These are phyloP conservation scores for Pichia sp. DNA, from an alignment of 1,139 yeast species.

Conservation along the genomic window DNA sequence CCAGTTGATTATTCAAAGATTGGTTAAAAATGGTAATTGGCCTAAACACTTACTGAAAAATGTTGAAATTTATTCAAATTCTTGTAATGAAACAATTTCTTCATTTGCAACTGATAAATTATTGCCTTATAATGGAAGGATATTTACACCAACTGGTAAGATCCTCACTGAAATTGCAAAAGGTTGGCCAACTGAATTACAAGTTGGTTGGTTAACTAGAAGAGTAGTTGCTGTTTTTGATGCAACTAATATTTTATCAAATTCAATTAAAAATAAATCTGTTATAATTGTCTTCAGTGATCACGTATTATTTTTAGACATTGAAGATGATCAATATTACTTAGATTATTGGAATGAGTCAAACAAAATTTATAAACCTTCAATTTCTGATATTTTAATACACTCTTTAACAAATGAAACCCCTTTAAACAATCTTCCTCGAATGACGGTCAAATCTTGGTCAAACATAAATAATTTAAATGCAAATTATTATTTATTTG, in stretches of 20 bases:
- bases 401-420: slow-evolving; percentile 83
- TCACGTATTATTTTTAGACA: slow-evolving; percentile 56
- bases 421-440: slow-evolving; percentile 63
- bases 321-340: slow-evolving; percentile 39
- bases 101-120: slow-evolving; percentile 64
- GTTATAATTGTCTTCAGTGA: slow-evolving; percentile 78
- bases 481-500: slow-evolving; percentile 37
- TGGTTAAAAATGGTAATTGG: slow-evolving; percentile 40
- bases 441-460: slow-evolving; percentile 64
- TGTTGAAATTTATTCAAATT: slow-evolving; percentile 40
- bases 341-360: slow-evolving; percentile 27
- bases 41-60: slow-evolving; percentile 27
- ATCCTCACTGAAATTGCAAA: slow-evolving; percentile 75
- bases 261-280: slow-evolving; percentile 36
- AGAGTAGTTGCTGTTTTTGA: slow-evolving; percentile 81
- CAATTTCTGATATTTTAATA: slow-evolving; percentile 76
- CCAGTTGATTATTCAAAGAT: slow-evolving; percentile 58
- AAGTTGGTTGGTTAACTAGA: slow-evolving; percentile 82
- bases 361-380: slow-evolving; percentile 42
- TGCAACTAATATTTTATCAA: slow-evolving; percentile 37
- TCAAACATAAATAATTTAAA: slow-evolving; percentile 51
- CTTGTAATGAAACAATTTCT: slow-evolving; percentile 62
- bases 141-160: slow-evolving; percentile 89
- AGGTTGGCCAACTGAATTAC: slow-evolving; percentile 83
- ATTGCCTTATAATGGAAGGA: slow-evolving; percentile 50